Evolutionary conservation across 805 yeast genomes (phyloP).

Genomic region (Candida sithepensis): DNA sequence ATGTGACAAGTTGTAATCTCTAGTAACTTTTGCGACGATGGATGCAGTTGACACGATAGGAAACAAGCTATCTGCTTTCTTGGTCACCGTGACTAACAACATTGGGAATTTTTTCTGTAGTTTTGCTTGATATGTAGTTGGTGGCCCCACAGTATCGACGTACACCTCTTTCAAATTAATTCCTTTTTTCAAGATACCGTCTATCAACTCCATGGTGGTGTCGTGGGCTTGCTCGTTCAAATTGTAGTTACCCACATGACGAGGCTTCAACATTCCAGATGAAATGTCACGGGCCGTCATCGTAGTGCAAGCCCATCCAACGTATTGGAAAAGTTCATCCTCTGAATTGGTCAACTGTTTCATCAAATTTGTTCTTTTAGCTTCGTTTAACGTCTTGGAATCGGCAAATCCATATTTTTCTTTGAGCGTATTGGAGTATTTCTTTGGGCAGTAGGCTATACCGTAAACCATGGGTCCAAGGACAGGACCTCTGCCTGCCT

Average conservation of each 20-base stretch:
- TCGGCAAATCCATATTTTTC: constrained; percentile 79
- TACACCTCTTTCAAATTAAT: constrained; percentile 68
- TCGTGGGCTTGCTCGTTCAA: constrained; percentile 96
- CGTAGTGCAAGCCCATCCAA: constrained; percentile 87
- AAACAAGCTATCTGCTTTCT: constrained; percentile 89
- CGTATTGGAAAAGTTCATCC: constrained; percentile 45
- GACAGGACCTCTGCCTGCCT: constrained; percentile 98
- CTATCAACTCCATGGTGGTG: constrained; percentile 78
- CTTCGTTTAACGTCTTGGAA: constrained; percentile 81
- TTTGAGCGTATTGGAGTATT: constrained; percentile 46
- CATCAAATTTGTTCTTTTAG: constrained; percentile 60
- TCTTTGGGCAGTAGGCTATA: constrained; percentile 66
- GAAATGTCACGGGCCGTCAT: constrained; percentile 87
- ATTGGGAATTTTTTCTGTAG: constrained; percentile 65
- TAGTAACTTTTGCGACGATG: constrained; percentile 92
- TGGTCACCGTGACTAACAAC: constrained; percentile 74
- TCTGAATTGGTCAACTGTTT: constrained; percentile 43
- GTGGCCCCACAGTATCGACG: constrained; percentile 98
- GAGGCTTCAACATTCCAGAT: constrained; percentile 77
- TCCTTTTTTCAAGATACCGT: constrained; percentile 56
- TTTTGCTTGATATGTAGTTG: constrained; percentile 75
- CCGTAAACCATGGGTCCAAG: constrained; percentile 98
- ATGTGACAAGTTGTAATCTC: constrained; percentile 49
- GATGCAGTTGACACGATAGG: constrained; percentile 95
- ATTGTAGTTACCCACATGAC: constrained; percentile 58